These are phyloP conservation scores for Lichtheimia ramosa DNA, from an alignment of 371 early-diverging fungal species.

Conservation along the genomic window DNA sequence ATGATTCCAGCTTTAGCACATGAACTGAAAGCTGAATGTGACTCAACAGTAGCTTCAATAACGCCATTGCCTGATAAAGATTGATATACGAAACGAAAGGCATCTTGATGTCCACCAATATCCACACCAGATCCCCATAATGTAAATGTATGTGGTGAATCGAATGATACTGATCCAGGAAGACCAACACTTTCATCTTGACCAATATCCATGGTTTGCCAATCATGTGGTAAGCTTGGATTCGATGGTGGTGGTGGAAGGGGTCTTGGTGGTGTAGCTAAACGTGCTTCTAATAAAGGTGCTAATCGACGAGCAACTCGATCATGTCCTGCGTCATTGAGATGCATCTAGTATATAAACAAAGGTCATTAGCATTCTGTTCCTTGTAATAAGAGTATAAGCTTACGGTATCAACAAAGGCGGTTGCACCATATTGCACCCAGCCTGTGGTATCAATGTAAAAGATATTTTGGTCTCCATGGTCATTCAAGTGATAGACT, in stretches of 20 bases:
- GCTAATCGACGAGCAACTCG: constrained; percentile 33
- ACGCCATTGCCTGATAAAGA: constrained; percentile 23
- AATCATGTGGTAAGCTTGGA: constrained; percentile 41
- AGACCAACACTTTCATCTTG: constrained; percentile 35
- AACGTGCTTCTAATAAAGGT: constrained; percentile 30
- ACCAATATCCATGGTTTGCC: constrained; percentile 51
- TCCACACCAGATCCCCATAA: constrained; percentile 49
- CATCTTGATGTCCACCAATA: constrained; percentile 32
- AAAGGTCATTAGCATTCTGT: not conserved
- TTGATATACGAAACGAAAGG: constrained; percentile 46
- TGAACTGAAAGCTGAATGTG: constrained; percentile 44
- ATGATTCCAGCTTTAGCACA: constrained; percentile 52
- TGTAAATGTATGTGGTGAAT: constrained; percentile 40
- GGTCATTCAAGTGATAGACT: constrained; percentile 24
- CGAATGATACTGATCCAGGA: constrained; percentile 46
- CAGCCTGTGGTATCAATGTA: constrained; percentile 47
- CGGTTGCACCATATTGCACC: constrained; percentile 31
- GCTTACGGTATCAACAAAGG: constrained; percentile 31
- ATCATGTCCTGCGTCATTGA: constrained; percentile 40
- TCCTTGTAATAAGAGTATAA: not conserved
- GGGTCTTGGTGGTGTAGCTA: constrained; percentile 30
- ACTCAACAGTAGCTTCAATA: constrained; percentile 31
- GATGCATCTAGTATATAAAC: constrained; percentile 19
- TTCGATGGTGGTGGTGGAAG: constrained; percentile 43
- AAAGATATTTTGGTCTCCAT: constrained; percentile 32